A percentile compares a stretch with the other conserved stretches of the same genome.
These are phyloP conservation scores for Arachis stenosperma DNA, from an alignment of 306 rosid genomes.

Conservation along the genomic window DNA sequence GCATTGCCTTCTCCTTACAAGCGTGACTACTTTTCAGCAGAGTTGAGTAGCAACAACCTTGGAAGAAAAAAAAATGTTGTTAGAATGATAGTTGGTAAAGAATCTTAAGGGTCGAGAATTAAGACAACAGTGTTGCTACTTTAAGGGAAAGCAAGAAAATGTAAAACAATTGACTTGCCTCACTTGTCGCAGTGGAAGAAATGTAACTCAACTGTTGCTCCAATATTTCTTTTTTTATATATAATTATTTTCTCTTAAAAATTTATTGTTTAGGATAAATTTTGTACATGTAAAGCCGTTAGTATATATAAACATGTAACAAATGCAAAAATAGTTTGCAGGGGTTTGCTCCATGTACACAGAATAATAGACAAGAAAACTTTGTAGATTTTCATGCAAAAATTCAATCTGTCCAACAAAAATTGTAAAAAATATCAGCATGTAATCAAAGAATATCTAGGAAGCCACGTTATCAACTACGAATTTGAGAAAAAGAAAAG, in stretches of 20 bases:
- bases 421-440: neutral
- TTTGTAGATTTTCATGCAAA: conserved; percentile 8
- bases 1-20: no score
- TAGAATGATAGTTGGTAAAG: no score
- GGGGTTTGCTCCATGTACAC: neutral
- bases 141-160: neutral
- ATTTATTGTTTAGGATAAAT: no score
- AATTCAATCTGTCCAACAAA: neutral
- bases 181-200: conserved; percentile 87
- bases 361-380: conserved; percentile 10
- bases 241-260: no score
- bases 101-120: no score
- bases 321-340: conserved; percentile 12
- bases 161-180: conserved; percentile 50
- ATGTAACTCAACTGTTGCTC: conserved; percentile 1
- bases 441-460: conserved; percentile 23
- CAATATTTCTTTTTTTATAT: no score
- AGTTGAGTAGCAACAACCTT: no score
- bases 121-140: no score
- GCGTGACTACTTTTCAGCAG: no score
- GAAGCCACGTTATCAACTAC: conserved; percentile 10
- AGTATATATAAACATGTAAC: neutral
- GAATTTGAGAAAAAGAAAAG: neutral
- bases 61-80: no score
- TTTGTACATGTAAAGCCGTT: no score